Evolutionary conservation across 2,329 filamentous ascomycete species (phyloP).

Genomic region (Penicillium sp.): DNA sequence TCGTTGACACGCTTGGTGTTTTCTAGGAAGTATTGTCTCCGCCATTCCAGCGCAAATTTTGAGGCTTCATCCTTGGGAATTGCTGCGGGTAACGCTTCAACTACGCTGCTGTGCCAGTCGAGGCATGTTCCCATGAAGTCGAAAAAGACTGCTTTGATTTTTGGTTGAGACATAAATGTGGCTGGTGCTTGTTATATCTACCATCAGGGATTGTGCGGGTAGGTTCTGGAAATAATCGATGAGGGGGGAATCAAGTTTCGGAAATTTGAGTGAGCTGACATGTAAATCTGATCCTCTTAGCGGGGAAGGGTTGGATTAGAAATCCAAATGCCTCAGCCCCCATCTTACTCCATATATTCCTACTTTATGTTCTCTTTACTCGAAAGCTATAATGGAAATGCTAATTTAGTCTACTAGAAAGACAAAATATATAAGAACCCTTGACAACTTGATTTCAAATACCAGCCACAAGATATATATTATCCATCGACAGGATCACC

Average conservation of each 20-base stretch:
- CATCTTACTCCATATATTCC: too few relatives aligned
- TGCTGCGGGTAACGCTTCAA: slow-evolving; percentile 35
- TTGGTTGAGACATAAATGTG: neutral
- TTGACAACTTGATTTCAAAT: neutral
- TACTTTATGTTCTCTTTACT: too few relatives aligned
- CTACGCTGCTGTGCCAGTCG: slow-evolving; percentile 51
- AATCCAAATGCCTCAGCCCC: neutral
- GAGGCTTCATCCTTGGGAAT: slow-evolving; percentile 36
- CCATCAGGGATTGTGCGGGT: neutral
- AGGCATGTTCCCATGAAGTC: slow-evolving; percentile 61
- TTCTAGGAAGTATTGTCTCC: slow-evolving; percentile 50
- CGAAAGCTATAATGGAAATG: too few relatives aligned
- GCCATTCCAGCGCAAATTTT: slow-evolving; percentile 51
- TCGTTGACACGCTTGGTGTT: slow-evolving; percentile 41
- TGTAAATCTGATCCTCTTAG: neutral
- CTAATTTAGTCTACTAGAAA: neutral
- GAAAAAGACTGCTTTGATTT: slow-evolving; percentile 52
- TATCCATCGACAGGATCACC: neutral
- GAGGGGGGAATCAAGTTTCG: too few relatives aligned
- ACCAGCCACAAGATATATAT: neutral
- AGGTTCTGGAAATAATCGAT: neutral
- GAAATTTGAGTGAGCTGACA: neutral
- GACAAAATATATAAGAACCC: neutral
- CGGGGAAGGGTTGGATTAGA: neutral
- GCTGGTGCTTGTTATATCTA: neutral